phyloP scores from a whole-genome alignment of 2,329 filamentous ascomycete species.

The Curvularia sp. region DNA sequence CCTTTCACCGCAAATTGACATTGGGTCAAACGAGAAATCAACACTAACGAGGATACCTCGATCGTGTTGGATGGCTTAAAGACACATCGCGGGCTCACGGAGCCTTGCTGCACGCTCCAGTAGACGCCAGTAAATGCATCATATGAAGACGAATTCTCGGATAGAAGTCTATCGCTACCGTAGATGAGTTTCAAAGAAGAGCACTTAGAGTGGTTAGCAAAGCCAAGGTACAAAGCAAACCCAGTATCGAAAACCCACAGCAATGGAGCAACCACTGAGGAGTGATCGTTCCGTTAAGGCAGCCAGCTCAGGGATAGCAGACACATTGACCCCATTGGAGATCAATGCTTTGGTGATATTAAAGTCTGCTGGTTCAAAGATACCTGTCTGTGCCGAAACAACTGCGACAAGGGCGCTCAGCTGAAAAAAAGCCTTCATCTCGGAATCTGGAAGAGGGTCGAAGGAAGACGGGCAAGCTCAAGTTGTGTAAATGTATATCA shows the following conservation, averaged over 20 bases:
- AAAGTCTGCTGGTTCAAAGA: slow-evolving; percentile 30
- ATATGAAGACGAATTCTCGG: slow-evolving; percentile 26
- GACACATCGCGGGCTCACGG: slow-evolving; percentile 35
- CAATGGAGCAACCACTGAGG: slow-evolving; percentile 26
- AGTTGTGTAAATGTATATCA: not conserved
- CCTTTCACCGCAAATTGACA: slow-evolving; percentile 55
- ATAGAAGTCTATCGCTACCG: slow-evolving; percentile 26
- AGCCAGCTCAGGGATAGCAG: slow-evolving; percentile 26
- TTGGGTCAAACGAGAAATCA: slow-evolving; percentile 34
- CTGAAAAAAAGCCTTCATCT: slow-evolving; percentile 22
- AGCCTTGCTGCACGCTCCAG: slow-evolving; percentile 41
- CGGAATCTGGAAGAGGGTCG: not conserved
- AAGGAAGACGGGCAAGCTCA: slow-evolving; percentile 4
- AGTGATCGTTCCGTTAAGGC: slow-evolving; percentile 8
- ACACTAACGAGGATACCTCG: slow-evolving; percentile 31
- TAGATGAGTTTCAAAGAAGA: slow-evolving; percentile 34
- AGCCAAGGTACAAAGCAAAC: slow-evolving; percentile 3
- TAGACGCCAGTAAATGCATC: slow-evolving; percentile 31
- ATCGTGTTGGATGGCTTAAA: slow-evolving; percentile 33
- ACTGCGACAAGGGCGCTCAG: slow-evolving; percentile 17
- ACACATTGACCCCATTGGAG: slow-evolving; percentile 29
- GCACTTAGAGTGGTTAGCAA: slow-evolving; percentile 27
- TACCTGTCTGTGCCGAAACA: slow-evolving; percentile 18
- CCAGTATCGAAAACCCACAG: slow-evolving; percentile 26
- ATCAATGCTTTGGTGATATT: slow-evolving; percentile 32